Conservation (phyloP, 129 eudicot genomes). For the Pittosporum tobira region DNA sequence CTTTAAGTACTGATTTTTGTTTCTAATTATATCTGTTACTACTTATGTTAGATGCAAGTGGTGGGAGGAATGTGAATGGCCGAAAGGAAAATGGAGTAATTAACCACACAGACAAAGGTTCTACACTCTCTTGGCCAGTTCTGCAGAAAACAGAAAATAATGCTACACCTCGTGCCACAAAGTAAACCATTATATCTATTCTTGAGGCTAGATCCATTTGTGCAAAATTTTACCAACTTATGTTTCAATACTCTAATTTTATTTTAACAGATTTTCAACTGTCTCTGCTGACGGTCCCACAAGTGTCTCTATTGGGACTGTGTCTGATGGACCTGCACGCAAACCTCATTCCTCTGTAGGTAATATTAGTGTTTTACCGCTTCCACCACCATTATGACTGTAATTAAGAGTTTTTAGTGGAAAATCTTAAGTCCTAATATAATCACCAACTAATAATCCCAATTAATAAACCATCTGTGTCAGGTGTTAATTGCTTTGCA, state of each 20-base stretch:
- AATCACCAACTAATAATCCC: background rate
- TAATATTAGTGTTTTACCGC: conserved; percentile 10
- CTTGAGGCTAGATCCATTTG: too few relatives aligned
- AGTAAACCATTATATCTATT: conserved; percentile 27
- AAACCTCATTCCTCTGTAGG: conserved; percentile 14
- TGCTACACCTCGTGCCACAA: conserved; percentile 13
- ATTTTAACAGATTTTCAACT: conserved; percentile 28
- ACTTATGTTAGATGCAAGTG: conserved; percentile 35
- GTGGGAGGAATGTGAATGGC: conserved; percentile 32
- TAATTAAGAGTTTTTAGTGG: background rate
- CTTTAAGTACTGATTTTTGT: too few relatives aligned
- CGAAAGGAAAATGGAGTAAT: conserved; percentile 35
- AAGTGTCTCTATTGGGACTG: conserved; percentile 21
- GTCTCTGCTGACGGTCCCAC: conserved; percentile 25
- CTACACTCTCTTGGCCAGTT: conserved; percentile 13
- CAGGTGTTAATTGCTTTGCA: conserved; percentile 29
- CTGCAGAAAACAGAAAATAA: conserved; percentile 26
- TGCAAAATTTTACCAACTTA: background rate
- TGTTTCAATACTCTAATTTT: background rate
- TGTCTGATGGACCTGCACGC: conserved; percentile 20
- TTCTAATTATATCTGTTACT: background rate
- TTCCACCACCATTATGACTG: background rate
- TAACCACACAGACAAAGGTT: conserved; percentile 24
- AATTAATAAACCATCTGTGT: conserved; percentile 7
- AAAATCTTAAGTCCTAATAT: background rate